These are phyloP conservation scores for Fusarium compactum DNA, from an alignment of 2,329 filamentous ascomycete species.

Conservation along the genomic window DNA sequence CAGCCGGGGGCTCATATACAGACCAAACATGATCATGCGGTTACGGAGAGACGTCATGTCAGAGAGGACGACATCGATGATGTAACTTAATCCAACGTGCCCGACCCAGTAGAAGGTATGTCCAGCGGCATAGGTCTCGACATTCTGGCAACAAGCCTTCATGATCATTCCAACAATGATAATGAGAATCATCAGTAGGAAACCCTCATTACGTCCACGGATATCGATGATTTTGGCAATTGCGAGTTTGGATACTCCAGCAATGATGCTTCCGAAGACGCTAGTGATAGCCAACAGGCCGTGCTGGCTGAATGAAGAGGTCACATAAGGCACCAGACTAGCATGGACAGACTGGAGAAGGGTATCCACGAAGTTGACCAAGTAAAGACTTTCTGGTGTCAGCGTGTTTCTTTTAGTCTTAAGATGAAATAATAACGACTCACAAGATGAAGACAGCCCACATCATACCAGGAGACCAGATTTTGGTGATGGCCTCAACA, in stretches of 20 bases:
- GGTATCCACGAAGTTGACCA: constrained; percentile 55
- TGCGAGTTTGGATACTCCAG: constrained; percentile 54
- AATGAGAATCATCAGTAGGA: constrained; percentile 57
- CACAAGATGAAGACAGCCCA: constrained; percentile 57
- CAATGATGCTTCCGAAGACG: constrained; percentile 66
- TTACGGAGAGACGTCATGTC: constrained; percentile 60
- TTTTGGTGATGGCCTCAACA: constrained; percentile 55
- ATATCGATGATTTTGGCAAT: constrained; percentile 64
- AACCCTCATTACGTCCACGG: constrained; percentile 61
- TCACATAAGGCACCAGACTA: constrained; percentile 72
- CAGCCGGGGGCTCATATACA: constrained; percentile 59
- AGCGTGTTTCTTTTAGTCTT: neutral
- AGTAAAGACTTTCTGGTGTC: constrained; percentile 51
- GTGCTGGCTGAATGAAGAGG: constrained; percentile 73
- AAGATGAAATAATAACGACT: neutral
- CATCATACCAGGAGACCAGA: constrained; percentile 55
- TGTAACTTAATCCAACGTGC: constrained; percentile 55
- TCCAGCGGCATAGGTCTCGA: constrained; percentile 70
- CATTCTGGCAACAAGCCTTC: constrained; percentile 70
- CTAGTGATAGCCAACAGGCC: constrained; percentile 73
- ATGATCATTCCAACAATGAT: constrained; percentile 69
- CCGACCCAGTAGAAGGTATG: constrained; percentile 75
- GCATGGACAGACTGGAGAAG: constrained; percentile 55
- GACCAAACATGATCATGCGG: constrained; percentile 58
- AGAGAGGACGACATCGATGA: constrained; percentile 58